Conservation (phyloP, 2,329 filamentous ascomycete species). For the Neopestalotiopsis sp. region DNA sequence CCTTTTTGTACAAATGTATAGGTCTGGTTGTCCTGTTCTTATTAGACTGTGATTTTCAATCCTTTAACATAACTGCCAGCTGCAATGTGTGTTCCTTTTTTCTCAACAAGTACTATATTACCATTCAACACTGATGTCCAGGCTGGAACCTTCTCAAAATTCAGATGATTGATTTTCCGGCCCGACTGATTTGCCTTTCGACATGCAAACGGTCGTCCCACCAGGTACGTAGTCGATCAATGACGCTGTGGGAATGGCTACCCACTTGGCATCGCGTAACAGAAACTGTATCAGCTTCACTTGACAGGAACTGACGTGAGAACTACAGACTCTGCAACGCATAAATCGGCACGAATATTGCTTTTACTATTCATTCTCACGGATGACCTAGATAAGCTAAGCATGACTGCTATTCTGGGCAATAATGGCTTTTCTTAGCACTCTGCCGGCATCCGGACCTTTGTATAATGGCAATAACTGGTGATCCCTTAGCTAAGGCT, state of each 20-base stretch:
- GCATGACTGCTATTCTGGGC: background rate
- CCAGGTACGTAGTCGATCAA: background rate
- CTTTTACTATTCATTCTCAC: background rate
- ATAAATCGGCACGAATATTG: background rate
- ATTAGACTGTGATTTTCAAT: no score
- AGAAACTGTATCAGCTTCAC: conserved; percentile 8
- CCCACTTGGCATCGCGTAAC: conserved; percentile 20
- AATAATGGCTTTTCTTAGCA: background rate
- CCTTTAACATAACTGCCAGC: no score
- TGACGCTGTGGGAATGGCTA: background rate
- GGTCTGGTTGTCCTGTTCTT: no score
- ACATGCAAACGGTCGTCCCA: background rate
- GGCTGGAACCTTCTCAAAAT: background rate
- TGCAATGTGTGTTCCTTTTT: no score
- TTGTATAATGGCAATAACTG: background rate
- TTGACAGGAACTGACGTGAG: background rate
- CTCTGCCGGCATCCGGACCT: background rate
- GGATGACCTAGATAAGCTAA: background rate
- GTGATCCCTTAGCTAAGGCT: background rate
- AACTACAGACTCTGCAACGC: background rate
- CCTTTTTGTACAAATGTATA: no score
- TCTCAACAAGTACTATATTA: no score
- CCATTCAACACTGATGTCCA: background rate
- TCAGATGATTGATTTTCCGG: background rate
- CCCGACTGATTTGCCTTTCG: background rate